A percentile compares a stretch with the other conserved stretches of the same genome.
These are phyloP conservation scores for Orbilia blumenaviensis DNA, from an alignment of 2,329 filamentous ascomycete species.

Conservation along the genomic window DNA sequence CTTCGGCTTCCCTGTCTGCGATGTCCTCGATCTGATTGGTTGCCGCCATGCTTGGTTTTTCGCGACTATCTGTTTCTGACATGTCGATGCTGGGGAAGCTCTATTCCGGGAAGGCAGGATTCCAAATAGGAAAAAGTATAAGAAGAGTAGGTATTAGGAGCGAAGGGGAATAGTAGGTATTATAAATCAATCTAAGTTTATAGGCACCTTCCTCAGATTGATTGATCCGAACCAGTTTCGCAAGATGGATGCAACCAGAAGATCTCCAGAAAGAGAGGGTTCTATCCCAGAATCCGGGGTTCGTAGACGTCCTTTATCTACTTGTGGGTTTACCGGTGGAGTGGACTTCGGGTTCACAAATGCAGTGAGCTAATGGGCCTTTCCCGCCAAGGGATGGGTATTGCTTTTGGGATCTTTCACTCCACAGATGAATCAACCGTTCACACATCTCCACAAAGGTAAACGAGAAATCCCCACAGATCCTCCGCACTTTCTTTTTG, in stretches of 20 bases:
- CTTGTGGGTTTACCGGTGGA: conserved; percentile 27
- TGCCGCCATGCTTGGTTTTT: conserved; percentile 25
- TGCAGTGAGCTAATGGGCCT: not conserved
- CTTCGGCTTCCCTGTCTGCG: conserved; percentile 37
- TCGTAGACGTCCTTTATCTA: conserved; percentile 53
- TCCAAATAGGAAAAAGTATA: conserved; percentile 15
- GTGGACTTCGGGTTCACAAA: conserved; percentile 26
- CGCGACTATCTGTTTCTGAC: conserved; percentile 50
- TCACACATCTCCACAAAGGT: conserved; percentile 14
- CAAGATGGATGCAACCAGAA: conserved; percentile 31
- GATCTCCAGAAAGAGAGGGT: conserved; percentile 19
- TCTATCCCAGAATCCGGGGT: conserved; percentile 24
- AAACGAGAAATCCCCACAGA: conserved; percentile 38
- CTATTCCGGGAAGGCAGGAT: conserved; percentile 10
- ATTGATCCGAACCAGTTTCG: conserved; percentile 39
- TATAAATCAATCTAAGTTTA: conserved; percentile 35
- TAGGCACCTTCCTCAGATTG: conserved; percentile 46
- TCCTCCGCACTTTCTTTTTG: conserved; percentile 28
- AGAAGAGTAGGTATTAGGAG: conserved; percentile 5
- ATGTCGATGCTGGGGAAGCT: conserved; percentile 10
- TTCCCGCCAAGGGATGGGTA: not conserved
- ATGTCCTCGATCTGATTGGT: conserved; percentile 38
- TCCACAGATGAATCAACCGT: conserved; percentile 5
- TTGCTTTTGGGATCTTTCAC: not conserved
- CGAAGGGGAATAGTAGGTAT: not conserved